phyloP scores from a whole-genome alignment of 2,329 filamentous ascomycete species.

The Microdochium paspali region DNA sequence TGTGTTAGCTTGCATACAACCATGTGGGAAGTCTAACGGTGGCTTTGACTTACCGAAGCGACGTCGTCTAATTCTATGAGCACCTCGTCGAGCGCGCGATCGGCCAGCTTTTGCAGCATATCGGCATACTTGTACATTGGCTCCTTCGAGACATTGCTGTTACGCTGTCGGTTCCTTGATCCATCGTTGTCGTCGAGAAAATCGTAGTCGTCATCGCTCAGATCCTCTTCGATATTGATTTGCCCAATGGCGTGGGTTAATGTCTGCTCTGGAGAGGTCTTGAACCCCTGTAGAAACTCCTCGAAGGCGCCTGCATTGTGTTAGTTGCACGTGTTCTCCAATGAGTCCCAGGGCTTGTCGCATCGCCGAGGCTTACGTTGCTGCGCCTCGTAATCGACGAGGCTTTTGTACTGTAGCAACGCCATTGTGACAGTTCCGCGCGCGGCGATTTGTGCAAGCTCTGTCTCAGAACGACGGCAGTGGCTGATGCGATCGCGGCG shows the following conservation, averaged over 20 bases:
- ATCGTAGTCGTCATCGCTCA: conserved; percentile 77
- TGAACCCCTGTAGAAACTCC: conserved; percentile 81
- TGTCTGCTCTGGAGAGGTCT: conserved; percentile 61
- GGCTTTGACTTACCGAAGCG: conserved; percentile 47
- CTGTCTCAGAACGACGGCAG: background rate
- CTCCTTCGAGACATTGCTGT: conserved; percentile 36
- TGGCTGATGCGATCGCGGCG: background rate
- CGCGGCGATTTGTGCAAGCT: background rate
- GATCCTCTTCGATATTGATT: conserved; percentile 76
- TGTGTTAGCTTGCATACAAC: too few relatives aligned
- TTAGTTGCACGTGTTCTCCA: background rate
- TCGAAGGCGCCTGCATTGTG: conserved; percentile 60
- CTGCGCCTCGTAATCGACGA: conserved; percentile 83
- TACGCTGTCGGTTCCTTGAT: conserved; percentile 37
- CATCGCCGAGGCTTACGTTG: conserved; percentile 46
- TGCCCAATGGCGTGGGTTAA: conserved; percentile 75
- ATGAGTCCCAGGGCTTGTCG: background rate
- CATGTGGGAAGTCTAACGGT: too few relatives aligned
- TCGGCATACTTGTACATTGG: conserved; percentile 83
- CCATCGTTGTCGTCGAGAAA: conserved; percentile 79
- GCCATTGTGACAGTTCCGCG: conserved; percentile 51
- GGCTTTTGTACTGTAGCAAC: conserved; percentile 68
- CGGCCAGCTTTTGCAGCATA: conserved; percentile 76
- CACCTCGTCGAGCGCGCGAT: conserved; percentile 69
- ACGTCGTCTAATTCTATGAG: conserved; percentile 86